Base-by-base conservation (phyloP, 257 asterid species). In the Gentiana dahurica region DNA sequence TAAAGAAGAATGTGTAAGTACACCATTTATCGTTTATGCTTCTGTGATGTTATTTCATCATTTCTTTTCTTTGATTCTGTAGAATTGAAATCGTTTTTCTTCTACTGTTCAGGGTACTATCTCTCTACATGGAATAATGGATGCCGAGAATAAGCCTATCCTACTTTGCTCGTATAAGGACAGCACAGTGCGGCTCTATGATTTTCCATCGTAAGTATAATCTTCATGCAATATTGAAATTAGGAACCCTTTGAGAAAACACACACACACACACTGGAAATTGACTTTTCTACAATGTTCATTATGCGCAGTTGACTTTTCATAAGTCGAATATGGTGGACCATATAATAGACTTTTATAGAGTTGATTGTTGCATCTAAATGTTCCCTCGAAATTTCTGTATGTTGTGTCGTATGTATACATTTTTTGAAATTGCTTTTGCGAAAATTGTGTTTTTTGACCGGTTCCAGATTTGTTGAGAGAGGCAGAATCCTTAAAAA, bases 401-500 rank as follows among this genome's bases (percentile, higher is more conserved):
- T 24, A 24, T 24, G 24, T 24, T 24, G 24, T 24, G 24, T 24
- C 24, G 24, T 24, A 24, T 24, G 24, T 24, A 24, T 24, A 24
- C 24, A 24, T 24, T 24, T 24, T 24, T 24, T 24, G 24, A 24
- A 24, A 24, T 24, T 24, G 24, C 24, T 24, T 24, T 24, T 24
- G 24, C 24, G 24, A 24, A 24, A 24, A 24, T 24, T 24, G 24
- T 24, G 24, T 24, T 24, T 24, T 24, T 24, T 0, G 24, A 3
- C 5, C 15, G 57, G 34, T n/a, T 62, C 6, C 58, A 81, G 78
- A 6, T 77, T 84, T 64, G 50, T 15, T 10, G 94, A 81, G 54
- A 84, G 82, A 51, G 94, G 90, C 44, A 71, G 80, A 65, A 70
- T 84, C 51, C 73, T 67, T 49, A 66, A 76, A 2, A 71, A 68